phyloP scores from a whole-genome alignment of 2,329 filamentous ascomycete species.

The Westerdykella aurantiaca region DNA sequence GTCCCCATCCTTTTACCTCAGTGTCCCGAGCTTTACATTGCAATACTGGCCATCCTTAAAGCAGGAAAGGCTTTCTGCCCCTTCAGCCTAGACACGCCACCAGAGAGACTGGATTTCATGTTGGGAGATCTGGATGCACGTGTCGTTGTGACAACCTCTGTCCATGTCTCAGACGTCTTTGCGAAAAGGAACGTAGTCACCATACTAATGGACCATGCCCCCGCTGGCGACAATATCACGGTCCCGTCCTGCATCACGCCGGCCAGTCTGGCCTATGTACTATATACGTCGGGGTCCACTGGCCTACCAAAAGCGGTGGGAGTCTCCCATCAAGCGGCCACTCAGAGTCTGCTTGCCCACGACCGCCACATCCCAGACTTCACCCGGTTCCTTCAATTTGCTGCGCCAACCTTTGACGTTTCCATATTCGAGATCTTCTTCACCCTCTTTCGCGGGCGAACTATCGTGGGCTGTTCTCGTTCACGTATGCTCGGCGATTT shows the following conservation, averaged over 20 bases:
- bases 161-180: constrained; percentile 27
- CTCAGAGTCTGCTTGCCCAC: constrained; percentile 78
- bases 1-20: constrained; percentile 76
- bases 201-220: neutral
- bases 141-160: constrained; percentile 59
- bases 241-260: neutral
- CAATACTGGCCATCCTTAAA: constrained; percentile 71
- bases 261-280: constrained; percentile 67
- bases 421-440: constrained; percentile 96
- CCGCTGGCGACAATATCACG: neutral
- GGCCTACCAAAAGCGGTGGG: constrained; percentile 83
- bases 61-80: constrained; percentile 83
- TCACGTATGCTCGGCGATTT: constrained; percentile 69
- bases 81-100: constrained; percentile 69
- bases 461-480: constrained; percentile 66
- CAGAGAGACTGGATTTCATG: constrained; percentile 74
- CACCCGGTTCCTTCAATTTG: constrained; percentile 80
- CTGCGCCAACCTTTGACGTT: constrained; percentile 88
- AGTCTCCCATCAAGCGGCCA: constrained; percentile 71
- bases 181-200: neutral
- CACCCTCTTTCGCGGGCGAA: constrained; percentile 66
- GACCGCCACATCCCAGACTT: constrained; percentile 71
- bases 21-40: constrained; percentile 69
- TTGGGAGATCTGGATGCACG: constrained; percentile 66
- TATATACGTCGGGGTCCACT: constrained; percentile 91